Evolutionary conservation across 176 grass and related monocot genomes (phyloP).

Genomic region (Oryza glaberrima): DNA sequence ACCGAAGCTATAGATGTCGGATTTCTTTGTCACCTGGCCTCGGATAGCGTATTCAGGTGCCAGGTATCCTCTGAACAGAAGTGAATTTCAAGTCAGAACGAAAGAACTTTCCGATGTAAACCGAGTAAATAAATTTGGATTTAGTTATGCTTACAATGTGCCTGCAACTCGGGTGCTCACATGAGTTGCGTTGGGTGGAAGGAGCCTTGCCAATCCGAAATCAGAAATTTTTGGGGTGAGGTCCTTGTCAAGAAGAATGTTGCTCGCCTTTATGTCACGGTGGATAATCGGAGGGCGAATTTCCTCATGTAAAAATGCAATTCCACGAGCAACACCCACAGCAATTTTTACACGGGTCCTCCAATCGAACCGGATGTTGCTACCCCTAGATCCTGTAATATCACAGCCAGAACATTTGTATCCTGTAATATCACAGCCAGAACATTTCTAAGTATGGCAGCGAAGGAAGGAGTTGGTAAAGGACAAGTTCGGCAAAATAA

Average conservation of each 20-base stretch:
- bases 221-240: conserved; percentile 84
- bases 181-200: conserved; percentile 75
- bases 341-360: conserved; percentile 70
- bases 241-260: conserved; percentile 88
- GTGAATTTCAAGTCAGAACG: conserved; percentile 24
- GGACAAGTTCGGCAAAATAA: background rate
- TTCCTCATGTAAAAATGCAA: conserved; percentile 93
- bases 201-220: conserved; percentile 84
- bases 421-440: conserved; percentile 47
- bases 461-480: background rate
- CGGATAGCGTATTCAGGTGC: conserved; percentile 94
- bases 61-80: conserved; percentile 70
- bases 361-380: conserved; percentile 78
- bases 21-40: conserved; percentile 87
- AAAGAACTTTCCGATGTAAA: background rate
- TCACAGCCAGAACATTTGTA: conserved; percentile 32
- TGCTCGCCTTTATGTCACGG: conserved; percentile 96
- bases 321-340: conserved; percentile 70
- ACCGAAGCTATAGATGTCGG: conserved; percentile 81
- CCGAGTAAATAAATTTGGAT: background rate
- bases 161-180: conserved; percentile 92
- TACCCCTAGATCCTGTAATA: conserved; percentile 55
- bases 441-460: conserved; percentile 29
- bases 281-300: conserved; percentile 69
- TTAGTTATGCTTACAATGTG: conserved; percentile 68